Conservation (phyloP, 106 monocot genomes). For the Apostasia shenzhenica region DNA sequence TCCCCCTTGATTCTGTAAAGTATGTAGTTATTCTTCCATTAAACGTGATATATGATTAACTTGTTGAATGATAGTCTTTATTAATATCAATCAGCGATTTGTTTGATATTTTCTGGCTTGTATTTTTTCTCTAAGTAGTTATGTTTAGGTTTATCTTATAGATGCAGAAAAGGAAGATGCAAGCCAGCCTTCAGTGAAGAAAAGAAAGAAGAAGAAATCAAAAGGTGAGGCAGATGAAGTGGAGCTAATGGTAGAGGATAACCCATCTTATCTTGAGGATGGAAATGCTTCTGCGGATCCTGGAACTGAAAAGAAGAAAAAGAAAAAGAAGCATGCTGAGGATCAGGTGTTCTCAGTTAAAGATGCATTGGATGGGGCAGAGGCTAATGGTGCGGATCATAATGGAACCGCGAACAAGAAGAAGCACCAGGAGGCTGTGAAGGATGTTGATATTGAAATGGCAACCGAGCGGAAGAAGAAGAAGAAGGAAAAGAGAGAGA, state of each 20-base stretch:
- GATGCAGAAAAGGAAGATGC: slow-evolving; percentile 18
- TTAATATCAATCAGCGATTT: too few relatives aligned
- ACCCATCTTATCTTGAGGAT: slow-evolving; percentile 9
- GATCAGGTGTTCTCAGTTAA: background rate
- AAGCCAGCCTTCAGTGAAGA: slow-evolving; percentile 42
- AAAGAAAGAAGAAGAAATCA: slow-evolving; percentile 75
- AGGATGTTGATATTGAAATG: slow-evolving; percentile 22
- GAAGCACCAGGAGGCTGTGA: slow-evolving; percentile 26
- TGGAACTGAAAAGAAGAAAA: slow-evolving; percentile 56
- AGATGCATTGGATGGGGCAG: slow-evolving; percentile 2
- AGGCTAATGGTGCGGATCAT: slow-evolving; percentile 23
- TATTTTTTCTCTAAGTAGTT: background rate
- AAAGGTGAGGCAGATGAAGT: slow-evolving; percentile 20
- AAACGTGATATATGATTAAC: too few relatives aligned
- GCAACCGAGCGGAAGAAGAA: slow-evolving; percentile 46
- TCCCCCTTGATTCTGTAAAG: too few relatives aligned
- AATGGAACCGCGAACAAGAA: slow-evolving; percentile 58
- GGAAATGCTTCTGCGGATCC: slow-evolving; percentile 32
- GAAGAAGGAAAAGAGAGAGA: slow-evolving; percentile 38
- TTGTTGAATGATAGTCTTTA: too few relatives aligned
- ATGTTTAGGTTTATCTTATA: background rate
- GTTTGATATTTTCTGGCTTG: too few relatives aligned
- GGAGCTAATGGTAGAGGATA: slow-evolving; percentile 35
- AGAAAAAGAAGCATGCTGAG: slow-evolving; percentile 55
- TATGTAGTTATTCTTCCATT: too few relatives aligned